Evolutionary conservation across 1,284 basidiomycete species (phyloP), one percentile per base, ranked within the genome.

Genomic region (Mycena sp.): DNA sequence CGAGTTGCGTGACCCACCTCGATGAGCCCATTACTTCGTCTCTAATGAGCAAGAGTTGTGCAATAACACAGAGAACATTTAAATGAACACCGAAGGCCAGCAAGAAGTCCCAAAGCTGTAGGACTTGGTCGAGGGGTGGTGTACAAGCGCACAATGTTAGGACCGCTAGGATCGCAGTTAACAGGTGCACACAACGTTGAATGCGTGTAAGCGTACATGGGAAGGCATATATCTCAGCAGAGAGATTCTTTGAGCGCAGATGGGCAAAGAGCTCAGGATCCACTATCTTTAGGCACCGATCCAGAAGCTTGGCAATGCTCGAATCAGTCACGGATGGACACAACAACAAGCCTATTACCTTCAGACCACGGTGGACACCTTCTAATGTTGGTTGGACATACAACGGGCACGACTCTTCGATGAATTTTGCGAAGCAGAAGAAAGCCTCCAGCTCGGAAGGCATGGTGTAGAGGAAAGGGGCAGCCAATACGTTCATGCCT

Each of bases 401-500:
- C 25, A 96, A 80, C 14, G 96, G 97, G 77, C 96, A 98, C 14
- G 87, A 90, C 62, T 91, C 87, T 79, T 98, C 96, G 70, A 99
- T 98, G 74, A 99, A 98, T 67, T 91, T 91, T 29, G 93, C 87
- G 73, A 99, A 99, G 77, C 94, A 98, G 64, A 91, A 93, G 78
- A 98, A 99, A 0, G 97, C 97, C 77, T 99, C 97, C 11, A 99
- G 79, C 77, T 99, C 95, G 6, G 94, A 95, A 1, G 95, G 94
- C 88, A 98, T 92, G 11, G 93, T 94, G 75, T 98, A 99, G 41
- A 99, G 84, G 76, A 99, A 99, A 0, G 97, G 97, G 0, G 97
- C 97, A 17, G 96, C 95, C 30, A 99, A 87, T 38, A 99, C 97
- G 76, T 99, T 99, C 96, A 99, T 98, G 35, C 96, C 96, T 78